Conservation (phyloP, 441 rosid species). For the Brassica hybrid region DNA sequence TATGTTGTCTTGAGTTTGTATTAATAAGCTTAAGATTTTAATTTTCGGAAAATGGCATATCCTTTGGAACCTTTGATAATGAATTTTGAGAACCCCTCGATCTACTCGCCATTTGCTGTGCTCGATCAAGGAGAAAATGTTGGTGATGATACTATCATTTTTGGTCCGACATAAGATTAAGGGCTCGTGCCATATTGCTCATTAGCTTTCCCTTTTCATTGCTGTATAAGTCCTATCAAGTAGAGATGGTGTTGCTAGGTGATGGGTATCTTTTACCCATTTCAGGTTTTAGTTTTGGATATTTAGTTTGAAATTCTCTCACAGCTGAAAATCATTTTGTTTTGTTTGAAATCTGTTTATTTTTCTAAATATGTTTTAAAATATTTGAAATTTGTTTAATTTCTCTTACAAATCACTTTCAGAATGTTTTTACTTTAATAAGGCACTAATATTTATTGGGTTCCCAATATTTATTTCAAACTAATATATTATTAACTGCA, state of each 20-base stretch:
- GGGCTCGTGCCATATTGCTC: conserved; percentile 30
- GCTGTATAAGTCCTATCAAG: conserved; percentile 29
- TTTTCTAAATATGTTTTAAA: neutral
- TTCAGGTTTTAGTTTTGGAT: neutral
- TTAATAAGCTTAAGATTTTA: neutral
- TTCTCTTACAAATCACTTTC: too few species aligned
- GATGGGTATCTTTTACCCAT: conserved; percentile 22
- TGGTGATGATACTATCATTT: conserved; percentile 18
- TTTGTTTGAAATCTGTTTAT: neutral
- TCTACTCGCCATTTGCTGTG: conserved; percentile 20
- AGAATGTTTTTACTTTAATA: neutral
- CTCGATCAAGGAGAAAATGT: conserved; percentile 19
- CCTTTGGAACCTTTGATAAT: conserved; percentile 20
- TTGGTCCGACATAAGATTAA: conserved; percentile 35
- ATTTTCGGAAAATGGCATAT: conserved; percentile 12
- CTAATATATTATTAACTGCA: neutral
- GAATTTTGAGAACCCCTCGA: conserved; percentile 5
- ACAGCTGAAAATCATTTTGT: neutral
- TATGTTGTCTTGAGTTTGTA: conserved; percentile 20
- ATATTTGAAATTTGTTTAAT: too few species aligned
- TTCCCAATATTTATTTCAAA: neutral
- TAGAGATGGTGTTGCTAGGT: conserved; percentile 28
- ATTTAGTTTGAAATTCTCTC: neutral
- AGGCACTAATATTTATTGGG: neutral
- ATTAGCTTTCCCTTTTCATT: conserved; percentile 28